Percentiles rank a stretch among this genome's conserved stretches.
Evolutionary conservation across 805 yeast species (phyloP).

Genomic region (Metschnikowia cerradonensis): DNA sequence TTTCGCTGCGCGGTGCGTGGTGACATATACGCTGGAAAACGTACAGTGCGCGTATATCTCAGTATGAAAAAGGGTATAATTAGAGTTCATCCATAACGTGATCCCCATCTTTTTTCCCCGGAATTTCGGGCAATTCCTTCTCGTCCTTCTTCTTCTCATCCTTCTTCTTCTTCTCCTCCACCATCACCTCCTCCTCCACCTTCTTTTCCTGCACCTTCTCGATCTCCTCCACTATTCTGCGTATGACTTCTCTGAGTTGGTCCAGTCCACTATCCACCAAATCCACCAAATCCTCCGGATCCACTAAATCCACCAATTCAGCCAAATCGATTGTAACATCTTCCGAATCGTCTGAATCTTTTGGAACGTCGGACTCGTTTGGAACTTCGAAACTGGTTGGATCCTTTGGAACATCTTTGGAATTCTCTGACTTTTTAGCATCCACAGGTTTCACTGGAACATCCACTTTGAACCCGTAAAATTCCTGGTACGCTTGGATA

Average conservation of each 20-base stretch:
- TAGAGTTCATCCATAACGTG: not conserved
- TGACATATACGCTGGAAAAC: not conserved
- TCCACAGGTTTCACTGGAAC: not conserved
- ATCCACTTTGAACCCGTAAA: slow-evolving; percentile 5
- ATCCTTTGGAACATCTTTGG: too few relatives aligned
- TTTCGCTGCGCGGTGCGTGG: not conserved
- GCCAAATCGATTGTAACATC: too few relatives aligned
- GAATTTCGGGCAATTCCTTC: too few relatives aligned
- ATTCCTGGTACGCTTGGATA: slow-evolving; percentile 4
- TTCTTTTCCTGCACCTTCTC: not conserved
- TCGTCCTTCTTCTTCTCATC: not conserved
- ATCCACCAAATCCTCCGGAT: too few relatives aligned
- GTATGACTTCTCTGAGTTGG: not conserved
- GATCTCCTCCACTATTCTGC: not conserved
- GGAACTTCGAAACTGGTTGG: too few relatives aligned
- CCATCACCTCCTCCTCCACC: not conserved
- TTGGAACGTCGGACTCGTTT: too few relatives aligned
- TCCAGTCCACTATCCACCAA: not conserved
- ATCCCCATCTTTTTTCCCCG: too few relatives aligned
- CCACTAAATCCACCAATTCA: too few relatives aligned
- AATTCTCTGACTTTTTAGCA: too few relatives aligned
- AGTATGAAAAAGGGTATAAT: not conserved
- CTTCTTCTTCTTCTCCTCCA: not conserved
- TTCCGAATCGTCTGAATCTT: too few relatives aligned
- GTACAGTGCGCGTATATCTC: not conserved